Conservation (phyloP, 495 filamentous ascomycete species). For the Daldinia caldariorum region DNA sequence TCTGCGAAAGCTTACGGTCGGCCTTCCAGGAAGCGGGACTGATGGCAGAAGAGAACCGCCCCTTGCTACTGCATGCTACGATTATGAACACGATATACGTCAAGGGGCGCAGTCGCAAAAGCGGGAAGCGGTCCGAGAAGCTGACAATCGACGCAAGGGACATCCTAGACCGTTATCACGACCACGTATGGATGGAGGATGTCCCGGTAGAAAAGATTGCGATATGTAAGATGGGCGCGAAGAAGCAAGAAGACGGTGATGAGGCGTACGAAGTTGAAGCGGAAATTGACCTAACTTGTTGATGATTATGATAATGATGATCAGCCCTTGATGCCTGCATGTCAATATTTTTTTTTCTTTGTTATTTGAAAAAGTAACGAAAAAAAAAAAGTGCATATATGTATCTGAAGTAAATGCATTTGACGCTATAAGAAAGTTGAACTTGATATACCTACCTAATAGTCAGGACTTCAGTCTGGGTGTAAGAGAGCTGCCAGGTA, state of each 20-base stretch:
- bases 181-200: conserved; percentile 69
- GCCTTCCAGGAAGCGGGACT: conserved; percentile 71
- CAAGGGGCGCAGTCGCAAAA: conserved; percentile 54
- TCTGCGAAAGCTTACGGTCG: conserved; percentile 69
- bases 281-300: conserved; percentile 52
- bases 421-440: neutral
- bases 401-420: neutral
- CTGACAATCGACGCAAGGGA: conserved; percentile 63
- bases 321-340: too few relatives aligned
- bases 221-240: conserved; percentile 83
- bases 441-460: neutral
- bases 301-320: neutral
- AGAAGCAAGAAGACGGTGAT: conserved; percentile 61
- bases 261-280: conserved; percentile 63
- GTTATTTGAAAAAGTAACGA: too few relatives aligned
- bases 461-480: neutral
- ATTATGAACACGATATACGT: conserved; percentile 89
- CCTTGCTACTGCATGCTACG: conserved; percentile 85
- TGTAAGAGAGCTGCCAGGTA: neutral
- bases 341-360: too few relatives aligned
- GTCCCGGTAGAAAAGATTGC: conserved; percentile 69
- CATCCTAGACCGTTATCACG: conserved; percentile 62
- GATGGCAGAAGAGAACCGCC: conserved; percentile 67
- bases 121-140: conserved; percentile 47
- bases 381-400: neutral